A percentile compares a stretch with the other conserved stretches of the same genome.
Evolutionary conservation across 1,284 basidiomycete species (phyloP).

Genomic region (Cutaneotrichosporon cyanovorans): DNA sequence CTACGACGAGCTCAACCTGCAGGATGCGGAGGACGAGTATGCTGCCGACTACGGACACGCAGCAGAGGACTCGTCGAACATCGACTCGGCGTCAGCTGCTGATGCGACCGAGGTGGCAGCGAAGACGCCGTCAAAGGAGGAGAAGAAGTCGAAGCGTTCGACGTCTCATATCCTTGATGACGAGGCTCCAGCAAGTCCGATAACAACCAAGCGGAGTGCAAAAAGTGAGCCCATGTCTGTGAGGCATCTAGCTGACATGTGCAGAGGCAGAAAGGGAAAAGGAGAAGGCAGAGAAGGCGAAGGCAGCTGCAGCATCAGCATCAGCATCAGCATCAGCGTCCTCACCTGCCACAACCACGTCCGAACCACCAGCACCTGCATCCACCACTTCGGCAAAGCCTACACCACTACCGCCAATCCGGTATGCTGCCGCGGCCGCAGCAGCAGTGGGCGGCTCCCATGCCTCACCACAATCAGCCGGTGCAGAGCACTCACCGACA

Average conservation of each 20-base stretch:
- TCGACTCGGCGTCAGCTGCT: slow-evolving; percentile 47
- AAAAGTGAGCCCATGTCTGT: slow-evolving; percentile 12
- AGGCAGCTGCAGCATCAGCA: slow-evolving; percentile 22
- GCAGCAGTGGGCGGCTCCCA: slow-evolving; percentile 56
- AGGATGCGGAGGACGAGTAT: slow-evolving; percentile 73
- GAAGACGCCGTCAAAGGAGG: slow-evolving; percentile 39
- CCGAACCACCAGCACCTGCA: slow-evolving; percentile 45
- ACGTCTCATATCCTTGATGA: slow-evolving; percentile 2
- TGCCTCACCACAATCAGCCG: slow-evolving; percentile 14
- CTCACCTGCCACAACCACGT: slow-evolving; percentile 12
- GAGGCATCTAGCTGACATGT: neutral
- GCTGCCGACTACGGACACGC: slow-evolving; percentile 64
- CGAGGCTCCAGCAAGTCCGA: slow-evolving; percentile 30
- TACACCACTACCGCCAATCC: slow-evolving; percentile 62
- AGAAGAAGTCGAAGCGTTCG: slow-evolving; percentile 22
- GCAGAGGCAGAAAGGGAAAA: slow-evolving; percentile 18
- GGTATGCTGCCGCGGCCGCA: slow-evolving; percentile 85
- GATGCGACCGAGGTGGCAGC: slow-evolving; percentile 27
- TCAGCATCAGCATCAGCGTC: slow-evolving; percentile 10
- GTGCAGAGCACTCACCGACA: no score
- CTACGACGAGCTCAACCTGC: slow-evolving; percentile 95
- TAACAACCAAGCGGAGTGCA: slow-evolving; percentile 23
- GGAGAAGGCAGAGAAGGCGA: slow-evolving; percentile 13
- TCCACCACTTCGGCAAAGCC: slow-evolving; percentile 38
- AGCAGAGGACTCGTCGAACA: slow-evolving; percentile 56